Conservation (phyloP, 257 asterid species). For the Mentha longifolia region DNA sequence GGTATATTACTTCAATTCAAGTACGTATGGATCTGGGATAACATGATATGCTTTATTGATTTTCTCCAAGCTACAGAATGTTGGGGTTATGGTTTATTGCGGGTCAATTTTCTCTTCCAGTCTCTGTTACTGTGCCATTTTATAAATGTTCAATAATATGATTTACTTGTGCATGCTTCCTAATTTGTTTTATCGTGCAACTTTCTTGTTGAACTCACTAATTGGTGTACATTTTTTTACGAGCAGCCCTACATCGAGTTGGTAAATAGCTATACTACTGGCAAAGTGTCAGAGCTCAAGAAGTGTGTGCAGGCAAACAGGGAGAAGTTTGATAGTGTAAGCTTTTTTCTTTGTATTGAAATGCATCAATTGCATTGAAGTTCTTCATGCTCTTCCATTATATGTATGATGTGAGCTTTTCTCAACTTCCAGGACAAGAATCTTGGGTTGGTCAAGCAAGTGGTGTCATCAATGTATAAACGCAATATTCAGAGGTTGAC, state of each 20-base stretch:
- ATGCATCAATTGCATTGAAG: not conserved
- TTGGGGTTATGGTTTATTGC: not conserved
- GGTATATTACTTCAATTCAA: not conserved
- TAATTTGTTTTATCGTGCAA: not conserved
- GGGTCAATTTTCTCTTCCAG: not conserved
- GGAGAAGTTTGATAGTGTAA: constrained; percentile 80
- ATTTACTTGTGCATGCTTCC: not conserved
- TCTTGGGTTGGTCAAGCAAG: constrained; percentile 96
- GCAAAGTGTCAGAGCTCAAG: constrained; percentile 81
- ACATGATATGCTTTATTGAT: not conserved
- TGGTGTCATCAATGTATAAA: constrained; percentile 88
- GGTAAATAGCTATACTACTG: constrained; percentile 68
- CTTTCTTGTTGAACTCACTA: constrained; percentile 12
- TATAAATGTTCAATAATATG: not conserved
- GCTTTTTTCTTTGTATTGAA: constrained; percentile 36
- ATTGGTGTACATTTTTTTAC: not conserved
- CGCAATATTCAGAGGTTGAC: constrained; percentile 97
- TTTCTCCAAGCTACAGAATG: not conserved
- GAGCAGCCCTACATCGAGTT: constrained; percentile 85
- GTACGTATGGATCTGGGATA: constrained; percentile 7
- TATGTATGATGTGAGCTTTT: constrained; percentile 12
- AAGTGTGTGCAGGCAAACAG: constrained; percentile 60
- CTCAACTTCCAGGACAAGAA: constrained; percentile 73
- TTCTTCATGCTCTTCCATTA: constrained; percentile 8
- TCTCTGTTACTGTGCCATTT: constrained; percentile 13